These are phyloP conservation scores for Gremmenia infestans DNA, from an alignment of 2,329 filamentous ascomycete genomes.

Conservation along the genomic window DNA sequence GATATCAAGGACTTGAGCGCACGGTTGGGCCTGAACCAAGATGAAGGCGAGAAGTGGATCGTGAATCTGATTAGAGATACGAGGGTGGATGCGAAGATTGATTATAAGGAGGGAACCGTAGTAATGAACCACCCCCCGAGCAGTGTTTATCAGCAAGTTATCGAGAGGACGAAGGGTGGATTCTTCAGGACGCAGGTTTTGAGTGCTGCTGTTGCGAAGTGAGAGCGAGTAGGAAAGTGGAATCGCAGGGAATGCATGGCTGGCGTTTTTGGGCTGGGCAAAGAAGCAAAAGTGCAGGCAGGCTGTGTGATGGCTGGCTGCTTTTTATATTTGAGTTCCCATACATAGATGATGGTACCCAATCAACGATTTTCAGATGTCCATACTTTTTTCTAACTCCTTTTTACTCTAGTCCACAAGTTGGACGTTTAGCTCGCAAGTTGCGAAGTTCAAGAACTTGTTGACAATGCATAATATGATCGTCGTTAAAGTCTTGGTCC, in stretches of 20 bases:
- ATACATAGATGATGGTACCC: not conserved
- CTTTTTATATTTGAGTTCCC: not conserved
- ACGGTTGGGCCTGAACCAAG: slow-evolving; percentile 83
- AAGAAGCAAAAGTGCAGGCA: not conserved
- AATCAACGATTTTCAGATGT: not conserved
- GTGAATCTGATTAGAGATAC: slow-evolving; percentile 99
- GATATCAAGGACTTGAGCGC: slow-evolving; percentile 95
- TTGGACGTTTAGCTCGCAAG: too few species aligned
- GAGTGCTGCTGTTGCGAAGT: slow-evolving; percentile 42
- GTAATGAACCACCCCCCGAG: slow-evolving; percentile 99
- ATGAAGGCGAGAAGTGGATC: slow-evolving; percentile 99
- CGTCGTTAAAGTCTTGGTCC: too few species aligned
- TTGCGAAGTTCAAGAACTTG: too few species aligned
- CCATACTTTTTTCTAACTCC: not conserved
- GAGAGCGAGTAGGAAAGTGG: slow-evolving; percentile 8
- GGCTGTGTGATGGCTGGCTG: not conserved
- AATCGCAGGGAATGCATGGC: slow-evolving; percentile 7
- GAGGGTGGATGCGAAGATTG: slow-evolving; percentile 95
- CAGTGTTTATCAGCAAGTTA: slow-evolving; percentile 98
- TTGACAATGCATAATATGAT: too few species aligned
- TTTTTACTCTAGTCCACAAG: not conserved
- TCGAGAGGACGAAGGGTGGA: slow-evolving; percentile 96
- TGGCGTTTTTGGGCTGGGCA: slow-evolving; percentile 19
- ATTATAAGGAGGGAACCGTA: slow-evolving; percentile 97
- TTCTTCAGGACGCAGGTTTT: slow-evolving; percentile 98